These are phyloP conservation scores for Panellus pusillus DNA, from an alignment of 768 basidiomycete species.

Conservation along the genomic window DNA sequence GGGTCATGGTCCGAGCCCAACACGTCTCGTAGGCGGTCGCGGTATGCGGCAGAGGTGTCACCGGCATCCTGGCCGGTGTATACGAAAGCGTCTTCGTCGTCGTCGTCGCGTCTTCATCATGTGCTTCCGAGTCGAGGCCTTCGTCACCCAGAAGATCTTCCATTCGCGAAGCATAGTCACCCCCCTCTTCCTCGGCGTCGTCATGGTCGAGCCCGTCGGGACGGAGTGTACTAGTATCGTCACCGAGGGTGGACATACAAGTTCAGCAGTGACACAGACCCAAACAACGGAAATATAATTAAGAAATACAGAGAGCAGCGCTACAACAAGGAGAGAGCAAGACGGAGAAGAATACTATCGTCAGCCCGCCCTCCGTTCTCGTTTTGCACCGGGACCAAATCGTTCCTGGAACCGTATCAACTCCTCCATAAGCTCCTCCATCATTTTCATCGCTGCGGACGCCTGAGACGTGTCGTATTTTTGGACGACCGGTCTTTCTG, in stretches of 20 bases:
- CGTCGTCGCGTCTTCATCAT: conserved; percentile 38
- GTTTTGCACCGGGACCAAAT: conserved; percentile 16
- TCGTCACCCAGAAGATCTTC: conserved; percentile 60
- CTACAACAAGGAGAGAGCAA: conserved; percentile 3
- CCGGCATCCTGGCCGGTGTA: conserved; percentile 71
- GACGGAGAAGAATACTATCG: not conserved
- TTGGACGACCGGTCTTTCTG: conserved; percentile 12
- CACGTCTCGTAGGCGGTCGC: conserved; percentile 68
- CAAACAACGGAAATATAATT: not conserved
- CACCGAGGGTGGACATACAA: conserved; percentile 11
- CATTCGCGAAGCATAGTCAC: conserved; percentile 69
- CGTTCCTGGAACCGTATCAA: conserved; percentile 82
- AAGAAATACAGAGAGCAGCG: conserved; percentile 8
- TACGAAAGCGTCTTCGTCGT: conserved; percentile 64
- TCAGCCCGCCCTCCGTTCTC: conserved; percentile 7
- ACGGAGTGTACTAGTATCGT: conserved; percentile 19
- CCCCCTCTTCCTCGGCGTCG: conserved; percentile 44
- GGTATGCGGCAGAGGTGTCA: conserved; percentile 53
- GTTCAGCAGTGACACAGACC: not conserved
- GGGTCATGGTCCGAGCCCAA: conserved; percentile 63
- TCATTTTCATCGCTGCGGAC: conserved; percentile 67
- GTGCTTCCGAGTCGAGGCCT: conserved; percentile 27
- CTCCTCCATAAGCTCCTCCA: conserved; percentile 92
- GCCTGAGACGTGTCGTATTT: conserved; percentile 26
- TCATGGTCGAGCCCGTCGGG: conserved; percentile 34